Conservation (phyloP, 2,329 filamentous ascomycete genomes). For the Xylaria sp. region DNA sequence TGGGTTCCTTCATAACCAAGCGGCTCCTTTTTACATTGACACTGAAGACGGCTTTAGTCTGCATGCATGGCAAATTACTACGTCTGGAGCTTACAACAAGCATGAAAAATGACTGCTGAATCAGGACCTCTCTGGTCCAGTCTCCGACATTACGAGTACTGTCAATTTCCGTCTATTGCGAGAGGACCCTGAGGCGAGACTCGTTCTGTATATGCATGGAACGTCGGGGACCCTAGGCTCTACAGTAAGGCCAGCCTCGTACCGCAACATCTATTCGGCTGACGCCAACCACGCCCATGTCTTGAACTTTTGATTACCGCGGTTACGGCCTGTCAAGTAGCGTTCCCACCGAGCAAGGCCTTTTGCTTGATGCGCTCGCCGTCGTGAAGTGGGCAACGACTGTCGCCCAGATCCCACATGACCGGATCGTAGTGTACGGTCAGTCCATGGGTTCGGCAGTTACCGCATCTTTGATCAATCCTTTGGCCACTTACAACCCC, state of each 20-base stretch:
- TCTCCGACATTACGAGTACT: slow-evolving; percentile 43
- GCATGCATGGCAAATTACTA: slow-evolving; percentile 80
- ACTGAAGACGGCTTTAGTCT: slow-evolving; percentile 71
- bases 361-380: slow-evolving; percentile 59
- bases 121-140: slow-evolving; percentile 47
- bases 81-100: slow-evolving; percentile 66
- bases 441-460: slow-evolving; percentile 64
- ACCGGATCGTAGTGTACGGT: slow-evolving; percentile 62
- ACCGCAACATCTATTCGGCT: slow-evolving; percentile 61
- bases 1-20: slow-evolving; percentile 74
- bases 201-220: slow-evolving; percentile 61
- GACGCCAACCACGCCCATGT: no score
- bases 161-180: slow-evolving; percentile 51
- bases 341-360: slow-evolving; percentile 58
- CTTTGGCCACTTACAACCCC: slow-evolving; percentile 37
- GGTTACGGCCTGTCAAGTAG: slow-evolving; percentile 63
- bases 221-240: slow-evolving; percentile 62
- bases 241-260: slow-evolving; percentile 59
- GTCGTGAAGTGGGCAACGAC: slow-evolving; percentile 60
- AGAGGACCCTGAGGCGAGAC: slow-evolving; percentile 50
- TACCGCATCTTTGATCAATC: slow-evolving; percentile 38
- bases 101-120: slow-evolving; percentile 60
- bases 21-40: slow-evolving; percentile 70
- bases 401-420: slow-evolving; percentile 56
- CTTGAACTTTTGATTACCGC: slow-evolving; percentile 65